Conservation (phyloP, 177 flowering plant genomes). For the Vitis hybrid region DNA sequence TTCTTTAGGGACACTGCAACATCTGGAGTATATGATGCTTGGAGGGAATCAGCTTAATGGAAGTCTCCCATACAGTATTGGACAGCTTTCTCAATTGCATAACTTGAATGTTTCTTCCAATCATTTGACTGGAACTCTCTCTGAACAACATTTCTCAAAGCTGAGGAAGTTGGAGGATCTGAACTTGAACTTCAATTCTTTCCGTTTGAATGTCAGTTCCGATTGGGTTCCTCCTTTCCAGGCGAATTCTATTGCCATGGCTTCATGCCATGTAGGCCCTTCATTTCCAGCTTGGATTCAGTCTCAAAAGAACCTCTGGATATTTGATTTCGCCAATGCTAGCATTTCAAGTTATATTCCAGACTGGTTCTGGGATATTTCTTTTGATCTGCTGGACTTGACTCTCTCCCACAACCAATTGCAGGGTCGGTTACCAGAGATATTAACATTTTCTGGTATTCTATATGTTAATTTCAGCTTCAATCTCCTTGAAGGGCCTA, state of each 20-base stretch:
- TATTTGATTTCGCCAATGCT: conserved; percentile 36
- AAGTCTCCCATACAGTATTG: conserved; percentile 28
- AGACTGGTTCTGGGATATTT: conserved; percentile 51
- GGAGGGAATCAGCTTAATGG: conserved; percentile 36
- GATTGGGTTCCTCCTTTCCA: conserved; percentile 41
- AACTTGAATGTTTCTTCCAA: conserved; percentile 33
- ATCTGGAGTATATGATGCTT: conserved; percentile 23
- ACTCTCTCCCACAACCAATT: conserved; percentile 41
- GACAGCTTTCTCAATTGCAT: conserved; percentile 34
- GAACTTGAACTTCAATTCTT: conserved; percentile 20
- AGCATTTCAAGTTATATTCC: conserved; percentile 46
- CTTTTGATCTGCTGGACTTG: conserved; percentile 28
- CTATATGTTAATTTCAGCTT: conserved; percentile 44
- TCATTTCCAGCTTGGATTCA: conserved; percentile 29
- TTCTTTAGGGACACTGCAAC: conserved; percentile 25
- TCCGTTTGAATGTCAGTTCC: conserved; percentile 26
- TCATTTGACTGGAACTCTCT: conserved; percentile 19
- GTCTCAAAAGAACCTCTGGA: conserved; percentile 20
- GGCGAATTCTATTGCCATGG: conserved; percentile 14
- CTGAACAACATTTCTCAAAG: conserved; percentile 24
- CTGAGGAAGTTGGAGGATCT: conserved; percentile 16
- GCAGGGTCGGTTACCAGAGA: conserved; percentile 37
- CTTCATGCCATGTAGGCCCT: conserved; percentile 32
- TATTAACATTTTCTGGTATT: conserved; percentile 20
- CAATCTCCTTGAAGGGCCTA: conserved; percentile 1